Percentiles rank a stretch among this genome's conserved stretches.
These are phyloP conservation scores for Annulohypoxylon truncatum DNA, from an alignment of 2,329 filamentous ascomycete species.

Conservation along the genomic window DNA sequence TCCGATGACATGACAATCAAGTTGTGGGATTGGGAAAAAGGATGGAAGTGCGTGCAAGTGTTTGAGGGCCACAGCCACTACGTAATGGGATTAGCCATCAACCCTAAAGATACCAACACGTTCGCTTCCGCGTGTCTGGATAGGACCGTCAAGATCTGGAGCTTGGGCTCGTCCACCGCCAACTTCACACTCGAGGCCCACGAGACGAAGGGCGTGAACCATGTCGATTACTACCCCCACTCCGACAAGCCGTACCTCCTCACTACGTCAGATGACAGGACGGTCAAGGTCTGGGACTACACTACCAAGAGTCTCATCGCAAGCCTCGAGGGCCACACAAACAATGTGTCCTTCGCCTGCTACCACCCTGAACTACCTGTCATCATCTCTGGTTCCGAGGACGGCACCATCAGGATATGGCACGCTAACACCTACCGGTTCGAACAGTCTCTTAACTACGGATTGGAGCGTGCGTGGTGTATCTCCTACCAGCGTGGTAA, in stretches of 20 bases:
- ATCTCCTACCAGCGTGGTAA: conserved; percentile 94
- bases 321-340: conserved; percentile 95
- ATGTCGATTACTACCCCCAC: conserved; percentile 89
- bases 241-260: conserved; percentile 87
- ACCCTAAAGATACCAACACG: conserved; percentile 95
- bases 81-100: conserved; percentile 96
- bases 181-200: conserved; percentile 98
- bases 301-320: conserved; percentile 98
- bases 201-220: conserved; percentile 97
- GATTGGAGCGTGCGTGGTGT: conserved; percentile 96
- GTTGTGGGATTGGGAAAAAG: conserved; percentile 98
- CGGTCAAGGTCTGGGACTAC: conserved; percentile 99
- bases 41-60: conserved; percentile 96
- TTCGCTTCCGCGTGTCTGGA: conserved; percentile 95
- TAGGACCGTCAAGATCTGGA: conserved; percentile 98
- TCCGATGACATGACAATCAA: conserved; percentile 98
- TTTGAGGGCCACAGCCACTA: conserved; percentile 98
- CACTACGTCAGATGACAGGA: conserved; percentile 95
- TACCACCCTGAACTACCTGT: conserved; percentile 97
- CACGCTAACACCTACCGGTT: conserved; percentile 97
- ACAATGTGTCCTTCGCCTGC: conserved; percentile 97
- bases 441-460: conserved; percentile 96
- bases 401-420: conserved; percentile 98
- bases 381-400: conserved; percentile 97
- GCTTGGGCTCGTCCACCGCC: conserved; percentile 88